Base-by-base conservation (phyloP, 345 rosid species). In the Capsella bursapastoris region DNA sequence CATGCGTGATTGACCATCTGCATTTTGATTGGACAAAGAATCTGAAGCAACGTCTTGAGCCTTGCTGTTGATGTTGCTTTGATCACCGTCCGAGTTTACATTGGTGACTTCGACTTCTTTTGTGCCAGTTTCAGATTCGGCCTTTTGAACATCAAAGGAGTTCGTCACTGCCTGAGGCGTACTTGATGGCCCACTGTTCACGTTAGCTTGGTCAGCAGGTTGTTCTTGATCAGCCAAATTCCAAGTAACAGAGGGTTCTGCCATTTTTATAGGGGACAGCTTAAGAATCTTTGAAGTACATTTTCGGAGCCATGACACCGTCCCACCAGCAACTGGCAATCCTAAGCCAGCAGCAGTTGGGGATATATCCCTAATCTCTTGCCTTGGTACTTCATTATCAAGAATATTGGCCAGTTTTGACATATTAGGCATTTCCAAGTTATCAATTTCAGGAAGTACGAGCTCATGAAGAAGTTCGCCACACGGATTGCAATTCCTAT, bases 221-320 rank as follows among this genome's bases (percentile, higher is more conserved):
- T 25, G 38, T 28, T 58, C 76, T 49, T 45, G 87, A 27, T 66
- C 74, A 32, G 59, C 66, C 80, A 85, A 67, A 64, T 82, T 74
- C 57, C 68, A 72, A 48, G 75, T 55, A 65, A 76, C 81, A 83
- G 80, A 74, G 34, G 77, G 66, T 62, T 84, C 93, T 29, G 59
- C 9, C 79, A 52, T 83, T 83, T 89, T 90, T 31, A 80, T 75
- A 1, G 99, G 97, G 48, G 99, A 92, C 32, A 92, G 73, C 43
- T 75, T 87, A 7, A 92, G 85, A 68, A 95, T 84, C 80, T 83
- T 91, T 40, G 97, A 86, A 29, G 95, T 91, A 83, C 97, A 91
- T 72, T 86, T 86, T 61, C 86, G 87, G 65, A 95, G 83, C 97
- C 97, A 90, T 47, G 91, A 87, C 60, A 87, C 81, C 9, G 88